phyloP scores from a whole-genome alignment of 2,329 filamentous ascomycete species.

The Ophiognomonia clavigignenti-juglandacearum region DNA sequence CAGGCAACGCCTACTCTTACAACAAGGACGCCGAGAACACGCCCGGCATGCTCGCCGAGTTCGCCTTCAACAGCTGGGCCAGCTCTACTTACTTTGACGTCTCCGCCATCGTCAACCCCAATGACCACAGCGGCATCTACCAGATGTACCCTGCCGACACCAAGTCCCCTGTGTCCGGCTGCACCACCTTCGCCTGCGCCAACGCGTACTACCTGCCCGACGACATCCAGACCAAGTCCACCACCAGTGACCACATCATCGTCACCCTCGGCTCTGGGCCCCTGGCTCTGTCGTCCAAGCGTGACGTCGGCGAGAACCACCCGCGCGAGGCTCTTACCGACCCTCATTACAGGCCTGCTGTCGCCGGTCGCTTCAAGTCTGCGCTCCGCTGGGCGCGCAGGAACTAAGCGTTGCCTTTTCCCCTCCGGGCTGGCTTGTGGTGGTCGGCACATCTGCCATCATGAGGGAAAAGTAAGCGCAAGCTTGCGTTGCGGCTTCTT shows the following conservation, averaged over 20 bases:
- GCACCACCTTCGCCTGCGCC: conserved; percentile 34
- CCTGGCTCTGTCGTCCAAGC: conserved; percentile 18
- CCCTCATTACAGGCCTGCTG: conserved; percentile 10
- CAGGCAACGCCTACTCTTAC: conserved; percentile 32
- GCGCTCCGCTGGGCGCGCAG: conserved; percentile 5
- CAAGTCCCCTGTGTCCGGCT: conserved; percentile 31
- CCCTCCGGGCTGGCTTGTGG: not conserved
- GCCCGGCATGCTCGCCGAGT: conserved; percentile 33
- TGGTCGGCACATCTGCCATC: not conserved
- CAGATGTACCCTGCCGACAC: conserved; percentile 30
- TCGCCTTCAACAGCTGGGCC: conserved; percentile 30
- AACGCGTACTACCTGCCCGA: conserved; percentile 50
- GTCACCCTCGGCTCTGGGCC: conserved; percentile 41
- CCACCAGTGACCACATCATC: conserved; percentile 42
- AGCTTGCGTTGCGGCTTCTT: conserved; percentile 16
- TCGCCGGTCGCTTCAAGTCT: conserved; percentile 1
- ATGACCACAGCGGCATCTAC: conserved; percentile 34
- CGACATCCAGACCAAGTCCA: conserved; percentile 52
- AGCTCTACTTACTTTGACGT: conserved; percentile 38
- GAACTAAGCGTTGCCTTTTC: conserved; percentile 2
- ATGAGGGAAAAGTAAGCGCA: conserved; percentile 8
- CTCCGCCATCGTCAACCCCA: conserved; percentile 38
- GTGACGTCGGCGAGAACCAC: conserved; percentile 10
- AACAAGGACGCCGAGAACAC: conserved; percentile 24
- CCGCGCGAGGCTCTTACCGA: conserved; percentile 15